Base-by-base conservation (phyloP, 2,329 filamentous ascomycete genomes). In the Calonectria pteridis region DNA sequence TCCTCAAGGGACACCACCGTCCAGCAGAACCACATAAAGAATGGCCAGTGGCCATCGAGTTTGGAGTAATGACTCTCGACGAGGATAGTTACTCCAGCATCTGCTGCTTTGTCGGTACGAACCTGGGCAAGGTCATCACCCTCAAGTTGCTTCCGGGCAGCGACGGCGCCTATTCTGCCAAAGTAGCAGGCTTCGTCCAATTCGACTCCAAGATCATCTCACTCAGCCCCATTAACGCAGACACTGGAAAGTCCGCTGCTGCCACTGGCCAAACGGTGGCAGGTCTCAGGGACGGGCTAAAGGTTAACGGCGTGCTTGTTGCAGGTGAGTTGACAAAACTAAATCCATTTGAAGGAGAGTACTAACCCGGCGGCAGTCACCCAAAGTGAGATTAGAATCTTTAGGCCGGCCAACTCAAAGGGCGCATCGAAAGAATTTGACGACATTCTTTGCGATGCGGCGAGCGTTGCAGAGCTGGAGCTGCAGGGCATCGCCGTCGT, bases 1-100 rank as follows among this genome's bases (percentile, higher is more conserved):
- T 98, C 79, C 88, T 93, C 74, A 90, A 89, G 84, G 71, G 82
- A 14, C 82, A 84, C 58, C 74, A 76, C 65, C 73, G 75, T 66
- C 73, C 81, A 33, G 83, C 88, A 6, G 83, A 87, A 6, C 82
- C 86, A 1, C 75, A 79, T 4, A 89, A 88, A 62, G 96, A 98
- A 80, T 97, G 93, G 90, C 92, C 95, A 0, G 95, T 95, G 0
- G 89, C 88, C 35, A 92, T 98, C 33, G 95, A 98, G 81, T 99
- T 98, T 85, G 95, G 95, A 67, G 95, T 98, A 59, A 93, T 99
- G 92, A 97, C 94, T 4, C 86, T 98, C 5, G 97, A 98, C 53
- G 94, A 93, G n/a, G 96, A 98, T 81, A 92, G 95, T 76, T 99
- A 98, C 83, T 98, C 97, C 1, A 98, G 95, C 80, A 98, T 99